Evolutionary conservation across 208 protist genomes (phyloP).

Genomic region (Angomonas desouzai): DNA sequence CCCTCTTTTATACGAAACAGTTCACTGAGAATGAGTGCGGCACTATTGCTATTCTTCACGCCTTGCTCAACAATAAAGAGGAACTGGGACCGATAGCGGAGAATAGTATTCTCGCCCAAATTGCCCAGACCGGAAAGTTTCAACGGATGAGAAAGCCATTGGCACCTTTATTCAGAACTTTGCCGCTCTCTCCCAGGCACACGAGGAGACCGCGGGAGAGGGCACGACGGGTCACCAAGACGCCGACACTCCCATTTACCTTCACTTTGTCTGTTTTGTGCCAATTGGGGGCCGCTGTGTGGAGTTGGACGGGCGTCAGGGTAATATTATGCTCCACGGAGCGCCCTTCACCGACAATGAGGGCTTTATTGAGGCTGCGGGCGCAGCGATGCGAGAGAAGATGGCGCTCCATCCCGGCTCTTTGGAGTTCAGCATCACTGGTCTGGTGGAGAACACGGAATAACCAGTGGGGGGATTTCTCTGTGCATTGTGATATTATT

Average conservation of each 20-base stretch:
- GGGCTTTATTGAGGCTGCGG: slow-evolving; percentile 66
- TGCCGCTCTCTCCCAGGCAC: too few relatives aligned
- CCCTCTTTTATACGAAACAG: slow-evolving; percentile 91
- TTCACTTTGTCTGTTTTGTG: slow-evolving; percentile 95
- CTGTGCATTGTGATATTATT: not conserved
- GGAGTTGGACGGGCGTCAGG: slow-evolving; percentile 93
- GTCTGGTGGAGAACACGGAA: slow-evolving; percentile 25
- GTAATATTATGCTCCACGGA: slow-evolving; percentile 78
- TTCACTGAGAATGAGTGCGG: slow-evolving; percentile 93
- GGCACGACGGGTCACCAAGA: slow-evolving; percentile 62
- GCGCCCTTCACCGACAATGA: slow-evolving; percentile 35
- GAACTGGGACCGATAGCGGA: slow-evolving; percentile 35
- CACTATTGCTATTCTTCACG: slow-evolving; percentile 92
- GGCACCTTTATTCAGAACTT: too few relatives aligned
- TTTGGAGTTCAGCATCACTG: slow-evolving; percentile 77
- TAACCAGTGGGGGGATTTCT: not conserved
- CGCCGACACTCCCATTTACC: slow-evolving; percentile 69
- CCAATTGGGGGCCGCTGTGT: slow-evolving; percentile 76
- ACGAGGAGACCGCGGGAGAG: slow-evolving; percentile 50
- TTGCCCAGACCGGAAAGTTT: slow-evolving; percentile 30
- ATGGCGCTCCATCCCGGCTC: slow-evolving; percentile 66
- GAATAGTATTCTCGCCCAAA: slow-evolving; percentile 29
- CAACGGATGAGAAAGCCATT: too few relatives aligned
- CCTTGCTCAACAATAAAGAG: slow-evolving; percentile 88
- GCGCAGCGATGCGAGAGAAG: slow-evolving; percentile 58